Evolutionary conservation across 352 stramenopile species (phyloP), one percentile per base, ranked within the genome.

Genomic region (Blastocystis sp.): DNA sequence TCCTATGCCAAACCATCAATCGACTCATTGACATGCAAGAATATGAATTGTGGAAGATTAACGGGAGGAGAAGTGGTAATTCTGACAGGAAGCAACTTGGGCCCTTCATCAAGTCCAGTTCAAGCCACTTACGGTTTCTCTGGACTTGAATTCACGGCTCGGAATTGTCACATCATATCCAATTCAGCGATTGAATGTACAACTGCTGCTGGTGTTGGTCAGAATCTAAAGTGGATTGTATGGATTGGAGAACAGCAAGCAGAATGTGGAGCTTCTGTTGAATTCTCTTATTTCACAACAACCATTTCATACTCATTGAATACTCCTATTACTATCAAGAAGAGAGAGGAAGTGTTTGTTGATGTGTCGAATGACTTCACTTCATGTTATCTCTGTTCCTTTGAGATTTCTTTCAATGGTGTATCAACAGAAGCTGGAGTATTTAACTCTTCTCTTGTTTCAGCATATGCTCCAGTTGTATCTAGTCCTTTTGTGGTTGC

Each of bases 281-380:
- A 19, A 16, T 75, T 37, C 63, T 56, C 32, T 5, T 75, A 75
- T 29, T n/a, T 49, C n/a, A 12, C 19, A 19, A 75, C 63, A n/a
- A 3, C 29, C 12, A 43, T 75, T 24, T n/a, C 32, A 19, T 69
- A 69, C 12, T 21, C 5, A 14, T 6, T n/a, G 12, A 43, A 43
- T 14, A 21, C 32, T 14, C 63, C 63, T 6, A 29, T 75, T 49
- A 5, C 63, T 6, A 29, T 75, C 37, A 75, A 54, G 0, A 46
- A 35, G 21, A 42, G 32, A 2, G 63, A 75, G 11, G 16, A n/a
- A 42, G 63, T 49, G 3, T 75, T 49, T 46, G 14, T 75, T 3
- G 12, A 19, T 16, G 63, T 75, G n/a, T 75, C 63, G n/a, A 75
- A 75, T 29, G 63, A 75, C 32, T 75, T 75, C 63, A 54, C 39